Percentiles rank a stretch among this genome's conserved stretches.
Evolutionary conservation across 1,139 yeast genomes (phyloP).

Genomic region (Keqinozyma sinolaborantium): DNA sequence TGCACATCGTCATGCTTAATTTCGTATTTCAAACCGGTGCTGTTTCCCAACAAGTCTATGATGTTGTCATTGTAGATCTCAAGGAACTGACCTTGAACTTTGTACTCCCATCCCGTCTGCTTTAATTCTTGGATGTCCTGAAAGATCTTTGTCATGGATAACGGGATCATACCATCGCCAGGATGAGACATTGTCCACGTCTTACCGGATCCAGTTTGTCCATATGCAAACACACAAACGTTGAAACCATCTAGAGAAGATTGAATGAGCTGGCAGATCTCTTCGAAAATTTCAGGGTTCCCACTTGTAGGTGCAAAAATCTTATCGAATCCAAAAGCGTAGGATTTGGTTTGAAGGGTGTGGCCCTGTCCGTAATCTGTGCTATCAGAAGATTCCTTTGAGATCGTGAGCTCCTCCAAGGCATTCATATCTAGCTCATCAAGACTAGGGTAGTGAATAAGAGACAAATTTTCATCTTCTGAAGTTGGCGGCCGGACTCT

Average conservation of each 20-base stretch:
- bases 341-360: conserved; percentile 3
- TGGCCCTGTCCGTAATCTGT: conserved; percentile 4
- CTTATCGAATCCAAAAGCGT: conserved; percentile 70
- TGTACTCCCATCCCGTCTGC: conserved; percentile 63
- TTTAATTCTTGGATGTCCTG: conserved; percentile 48
- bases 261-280: conserved; percentile 82
- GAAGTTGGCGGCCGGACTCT: conserved; percentile 63
- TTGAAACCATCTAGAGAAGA: conserved; percentile 88
- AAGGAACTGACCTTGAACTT: conserved; percentile 70
- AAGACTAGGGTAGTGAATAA: conserved; percentile 42
- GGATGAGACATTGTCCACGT: conserved; percentile 84
- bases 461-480: conserved; percentile 22
- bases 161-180: conserved; percentile 77
- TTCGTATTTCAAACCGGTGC: conserved; percentile 48
- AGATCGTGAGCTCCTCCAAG: conserved; percentile 42
- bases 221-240: conserved; percentile 94
- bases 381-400: conserved; percentile 18
- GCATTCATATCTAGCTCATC: conserved; percentile 46
- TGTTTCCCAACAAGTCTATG: conserved; percentile 54
- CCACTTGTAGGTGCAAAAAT: conserved; percentile 56
- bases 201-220: conserved; percentile 97
- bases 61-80: conserved; percentile 88
- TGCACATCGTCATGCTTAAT: conserved; percentile 65
- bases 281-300: conserved; percentile 72
- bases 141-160: conserved; percentile 72